Conservation (phyloP, 2,329 filamentous ascomycete species). For the Cryphonectria naterciae region DNA sequence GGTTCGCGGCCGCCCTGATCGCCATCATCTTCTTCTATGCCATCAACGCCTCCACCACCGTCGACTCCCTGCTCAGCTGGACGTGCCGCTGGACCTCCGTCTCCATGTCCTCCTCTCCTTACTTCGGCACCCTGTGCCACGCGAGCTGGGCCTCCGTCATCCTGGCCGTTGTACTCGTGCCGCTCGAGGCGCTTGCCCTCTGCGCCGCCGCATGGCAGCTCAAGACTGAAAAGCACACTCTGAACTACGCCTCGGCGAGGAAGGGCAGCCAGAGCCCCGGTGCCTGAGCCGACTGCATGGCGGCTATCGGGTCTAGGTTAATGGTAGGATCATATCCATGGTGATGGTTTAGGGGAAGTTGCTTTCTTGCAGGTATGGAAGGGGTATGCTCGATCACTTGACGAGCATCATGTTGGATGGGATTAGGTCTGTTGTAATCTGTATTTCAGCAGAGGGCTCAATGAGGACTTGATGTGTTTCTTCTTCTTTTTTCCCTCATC, state of each 20-base stretch:
- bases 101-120: constrained; percentile 55
- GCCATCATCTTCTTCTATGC: constrained; percentile 62
- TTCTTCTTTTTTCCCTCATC: not conserved
- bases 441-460: not conserved
- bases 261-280: constrained; percentile 42
- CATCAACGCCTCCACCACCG: constrained; percentile 55
- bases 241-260: constrained; percentile 38
- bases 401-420: not conserved
- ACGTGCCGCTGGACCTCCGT: constrained; percentile 62
- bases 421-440: not conserved
- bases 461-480: not conserved
- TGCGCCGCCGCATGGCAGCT: constrained; percentile 50
- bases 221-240: constrained; percentile 48
- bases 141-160: constrained; percentile 59
- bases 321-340: not conserved
- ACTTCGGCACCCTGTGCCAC: constrained; percentile 60
- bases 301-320: not conserved
- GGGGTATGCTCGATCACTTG: not conserved
- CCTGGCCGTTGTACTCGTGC: constrained; percentile 60
- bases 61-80: constrained; percentile 65
- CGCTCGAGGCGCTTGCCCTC: constrained; percentile 56
- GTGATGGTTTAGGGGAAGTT: not conserved
- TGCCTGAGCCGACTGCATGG: constrained; percentile 18
- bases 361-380: not conserved
- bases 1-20: constrained; percentile 53